These are phyloP conservation scores for Senna siamea DNA, from an alignment of 306 rosid species.

Conservation along the genomic window DNA sequence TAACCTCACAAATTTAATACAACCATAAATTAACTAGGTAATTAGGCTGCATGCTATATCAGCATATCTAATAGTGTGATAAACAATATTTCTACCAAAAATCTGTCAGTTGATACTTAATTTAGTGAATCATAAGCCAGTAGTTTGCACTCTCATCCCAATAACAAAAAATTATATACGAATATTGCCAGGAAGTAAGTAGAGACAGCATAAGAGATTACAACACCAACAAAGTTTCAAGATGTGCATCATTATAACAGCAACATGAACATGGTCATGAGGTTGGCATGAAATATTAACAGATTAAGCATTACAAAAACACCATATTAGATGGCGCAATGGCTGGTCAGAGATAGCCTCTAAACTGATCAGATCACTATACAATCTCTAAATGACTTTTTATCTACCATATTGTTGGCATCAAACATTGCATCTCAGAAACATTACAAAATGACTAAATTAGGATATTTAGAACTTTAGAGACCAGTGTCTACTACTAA, in stretches of 20 bases:
- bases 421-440: not conserved
- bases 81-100: not conserved
- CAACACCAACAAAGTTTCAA: not conserved
- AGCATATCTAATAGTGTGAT: not conserved
- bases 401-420: not conserved
- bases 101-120: not conserved
- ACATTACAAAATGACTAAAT: not conserved
- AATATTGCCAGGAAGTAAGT: not conserved
- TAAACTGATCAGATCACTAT: not conserved
- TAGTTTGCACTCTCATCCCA: not conserved
- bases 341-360: slow-evolving; percentile 5
- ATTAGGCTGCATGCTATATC: not conserved
- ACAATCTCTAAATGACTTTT: not conserved
- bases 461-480: slow-evolving; percentile 1
- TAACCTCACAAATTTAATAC: not conserved
- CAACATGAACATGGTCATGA: not conserved
- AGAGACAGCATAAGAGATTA: not conserved
- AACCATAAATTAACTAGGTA: not conserved
- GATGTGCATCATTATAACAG: not conserved
- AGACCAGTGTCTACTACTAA: slow-evolving; percentile 8
- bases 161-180: not conserved
- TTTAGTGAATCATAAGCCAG: not conserved
- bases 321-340: not conserved
- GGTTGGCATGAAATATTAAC: not conserved
- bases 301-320: not conserved